These are phyloP conservation scores for Gnomoniopsis sp. DNA, from an alignment of 2,329 filamentous ascomycete genomes.

Conservation along the genomic window DNA sequence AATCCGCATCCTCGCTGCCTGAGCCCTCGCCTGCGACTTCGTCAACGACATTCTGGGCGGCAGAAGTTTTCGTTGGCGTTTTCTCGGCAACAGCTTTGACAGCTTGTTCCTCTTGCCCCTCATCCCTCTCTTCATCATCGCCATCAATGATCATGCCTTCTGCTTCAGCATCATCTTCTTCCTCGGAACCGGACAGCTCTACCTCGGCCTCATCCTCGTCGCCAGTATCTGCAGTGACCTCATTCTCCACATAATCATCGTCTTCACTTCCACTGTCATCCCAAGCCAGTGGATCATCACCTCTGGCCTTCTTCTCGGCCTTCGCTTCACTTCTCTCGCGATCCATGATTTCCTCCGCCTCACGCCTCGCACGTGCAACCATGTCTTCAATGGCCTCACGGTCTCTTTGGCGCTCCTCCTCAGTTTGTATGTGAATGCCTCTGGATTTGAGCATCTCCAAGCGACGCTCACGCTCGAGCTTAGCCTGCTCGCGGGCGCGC, in stretches of 20 bases:
- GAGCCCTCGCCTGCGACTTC: conserved; percentile 35
- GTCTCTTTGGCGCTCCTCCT: conserved; percentile 79
- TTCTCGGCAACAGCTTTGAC: conserved; percentile 34
- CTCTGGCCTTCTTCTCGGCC: conserved; percentile 50
- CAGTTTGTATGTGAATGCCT: conserved; percentile 77
- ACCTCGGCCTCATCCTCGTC: conserved; percentile 34
- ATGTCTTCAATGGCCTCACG: conserved; percentile 84
- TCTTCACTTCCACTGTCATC: conserved; percentile 55
- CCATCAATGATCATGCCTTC: conserved; percentile 24
- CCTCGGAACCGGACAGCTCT: conserved; percentile 42
- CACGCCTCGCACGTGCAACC: conserved; percentile 76
- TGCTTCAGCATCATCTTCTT: conserved; percentile 23
- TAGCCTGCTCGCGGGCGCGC: conserved; percentile 76
- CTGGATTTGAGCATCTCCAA: conserved; percentile 74
- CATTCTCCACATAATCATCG: conserved; percentile 42
- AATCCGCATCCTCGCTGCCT: conserved; percentile 33
- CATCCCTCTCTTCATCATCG: conserved; percentile 25
- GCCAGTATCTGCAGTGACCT: conserved; percentile 35
- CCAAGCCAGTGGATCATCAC: conserved; percentile 50
- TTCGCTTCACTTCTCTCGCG: conserved; percentile 73
- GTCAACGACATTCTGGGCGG: conserved; percentile 33
- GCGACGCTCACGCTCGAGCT: conserved; percentile 70
- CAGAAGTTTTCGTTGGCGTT: conserved; percentile 25
- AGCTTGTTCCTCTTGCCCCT: conserved; percentile 34
- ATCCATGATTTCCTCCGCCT: conserved; percentile 75